These are phyloP conservation scores for Xylaria nigripes DNA, from an alignment of 495 filamentous ascomycete species.

Conservation along the genomic window DNA sequence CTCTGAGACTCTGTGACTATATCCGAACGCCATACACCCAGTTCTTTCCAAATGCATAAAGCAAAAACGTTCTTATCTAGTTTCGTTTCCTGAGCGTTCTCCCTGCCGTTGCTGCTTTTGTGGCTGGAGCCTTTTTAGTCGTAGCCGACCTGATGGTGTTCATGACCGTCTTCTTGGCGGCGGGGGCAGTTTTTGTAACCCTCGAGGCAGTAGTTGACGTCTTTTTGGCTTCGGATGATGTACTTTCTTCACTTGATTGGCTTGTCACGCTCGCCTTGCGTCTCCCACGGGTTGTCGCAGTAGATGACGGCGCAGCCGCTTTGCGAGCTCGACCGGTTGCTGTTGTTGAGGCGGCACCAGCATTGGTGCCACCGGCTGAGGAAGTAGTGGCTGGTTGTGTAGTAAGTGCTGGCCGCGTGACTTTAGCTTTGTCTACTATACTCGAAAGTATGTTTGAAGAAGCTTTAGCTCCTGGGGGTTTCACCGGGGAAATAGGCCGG, in stretches of 20 bases:
- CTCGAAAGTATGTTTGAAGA: conserved; percentile 44
- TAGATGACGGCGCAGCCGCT: conserved; percentile 22
- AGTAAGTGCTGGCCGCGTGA: conserved; percentile 38
- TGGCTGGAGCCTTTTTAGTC: conserved; percentile 34
- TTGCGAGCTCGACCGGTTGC: conserved; percentile 31
- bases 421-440: conserved; percentile 49
- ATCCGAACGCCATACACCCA: conserved; percentile 7
- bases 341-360: conserved; percentile 18
- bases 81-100: conserved; percentile 45
- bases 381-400: conserved; percentile 42
- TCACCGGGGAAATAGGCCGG: conserved; percentile 36
- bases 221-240: conserved; percentile 38
- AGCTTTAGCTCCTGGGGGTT: conserved; percentile 30
- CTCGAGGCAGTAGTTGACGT: conserved; percentile 22
- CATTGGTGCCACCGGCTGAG: conserved; percentile 29
- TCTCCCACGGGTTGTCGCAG: conserved; percentile 33
- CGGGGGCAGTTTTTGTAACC: conserved; percentile 29
- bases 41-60: conserved; percentile 4
- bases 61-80: conserved; percentile 13
- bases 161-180: conserved; percentile 33
- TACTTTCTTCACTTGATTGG: conserved; percentile 44
- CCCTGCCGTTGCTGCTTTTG: conserved; percentile 25
- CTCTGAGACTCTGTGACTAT: neutral
- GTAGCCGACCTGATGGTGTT: conserved; percentile 33
- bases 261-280: conserved; percentile 40